These are phyloP conservation scores for Flaveria bidentis DNA, from an alignment of 129 eudicot genomes.

Conservation along the genomic window DNA sequence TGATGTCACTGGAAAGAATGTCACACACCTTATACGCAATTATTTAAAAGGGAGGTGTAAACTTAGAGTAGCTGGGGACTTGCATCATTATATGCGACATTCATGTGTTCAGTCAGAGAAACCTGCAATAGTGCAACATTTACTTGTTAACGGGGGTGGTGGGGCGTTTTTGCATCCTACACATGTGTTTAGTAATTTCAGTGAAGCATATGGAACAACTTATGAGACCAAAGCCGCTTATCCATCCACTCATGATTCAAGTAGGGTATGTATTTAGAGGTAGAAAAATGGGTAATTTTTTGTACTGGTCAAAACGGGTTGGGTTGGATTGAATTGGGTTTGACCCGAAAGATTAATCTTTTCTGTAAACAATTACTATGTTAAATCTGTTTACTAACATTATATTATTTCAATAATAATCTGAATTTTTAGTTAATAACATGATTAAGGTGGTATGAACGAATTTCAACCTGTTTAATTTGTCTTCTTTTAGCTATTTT, in stretches of 20 bases:
- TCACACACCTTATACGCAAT: constrained; percentile 70
- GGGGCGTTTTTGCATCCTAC: constrained; percentile 99
- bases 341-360: not conserved
- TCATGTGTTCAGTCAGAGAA: constrained; percentile 75
- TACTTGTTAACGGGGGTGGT: constrained; percentile 92
- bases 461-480: not conserved
- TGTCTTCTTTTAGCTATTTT: not conserved
- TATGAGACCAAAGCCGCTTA: constrained; percentile 84
- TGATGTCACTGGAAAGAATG: constrained; percentile 78
- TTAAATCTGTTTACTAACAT: not conserved
- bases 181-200: constrained; percentile 77
- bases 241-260: constrained; percentile 93
- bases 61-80: constrained; percentile 88
- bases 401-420: not conserved
- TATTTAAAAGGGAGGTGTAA: constrained; percentile 87
- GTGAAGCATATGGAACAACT: constrained; percentile 54
- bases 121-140: constrained; percentile 74
- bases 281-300: not conserved
- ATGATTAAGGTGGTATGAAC: not conserved
- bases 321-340: constrained; percentile 46
- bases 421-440: not conserved
- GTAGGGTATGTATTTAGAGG: not conserved
- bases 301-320: constrained; percentile 28
- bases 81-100: constrained; percentile 99
- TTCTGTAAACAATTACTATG: not conserved